phyloP scores from a whole-genome alignment of 805 yeast species.

The Candida anglica region DNA sequence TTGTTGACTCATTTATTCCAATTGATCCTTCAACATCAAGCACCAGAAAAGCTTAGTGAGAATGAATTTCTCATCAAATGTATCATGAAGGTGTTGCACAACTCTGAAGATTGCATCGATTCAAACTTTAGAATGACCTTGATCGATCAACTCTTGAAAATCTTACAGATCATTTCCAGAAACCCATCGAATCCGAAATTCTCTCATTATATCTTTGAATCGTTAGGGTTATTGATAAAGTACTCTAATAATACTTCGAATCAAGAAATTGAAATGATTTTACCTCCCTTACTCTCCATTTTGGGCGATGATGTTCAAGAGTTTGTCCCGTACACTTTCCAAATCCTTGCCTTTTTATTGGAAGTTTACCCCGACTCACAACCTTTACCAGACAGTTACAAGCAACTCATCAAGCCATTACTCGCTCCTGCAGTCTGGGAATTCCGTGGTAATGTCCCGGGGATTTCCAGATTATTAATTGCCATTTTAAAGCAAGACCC shows the following conservation, averaged over 20 bases:
- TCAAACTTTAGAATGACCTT: constrained; percentile 40
- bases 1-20: constrained; percentile 64
- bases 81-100: constrained; percentile 73
- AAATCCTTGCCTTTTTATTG: constrained; percentile 75
- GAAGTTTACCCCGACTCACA: constrained; percentile 50
- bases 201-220: constrained; percentile 86
- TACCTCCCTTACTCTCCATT: constrained; percentile 65
- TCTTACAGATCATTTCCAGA: constrained; percentile 66
- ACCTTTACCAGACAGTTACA: constrained; percentile 61
- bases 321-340: constrained; percentile 90
- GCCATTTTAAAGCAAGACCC: constrained; percentile 57
- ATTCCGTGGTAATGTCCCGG: constrained; percentile 87
- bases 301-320: constrained; percentile 87
- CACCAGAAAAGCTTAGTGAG: constrained; percentile 91
- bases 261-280: constrained; percentile 45
- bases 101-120: constrained; percentile 64
- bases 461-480: constrained; percentile 74
- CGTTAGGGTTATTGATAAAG: constrained; percentile 72
- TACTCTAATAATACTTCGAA: constrained; percentile 31
- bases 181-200: constrained; percentile 97
- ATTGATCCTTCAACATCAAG: constrained; percentile 50
- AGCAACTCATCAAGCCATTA: constrained; percentile 70
- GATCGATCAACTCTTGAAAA: constrained; percentile 62
- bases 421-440: constrained; percentile 95
- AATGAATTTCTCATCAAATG: constrained; percentile 92